Percentiles rank a stretch among this genome's conserved stretches.
Evolutionary conservation across 2,329 filamentous ascomycete species (phyloP).

Genomic region (Cordyceps militaris): DNA sequence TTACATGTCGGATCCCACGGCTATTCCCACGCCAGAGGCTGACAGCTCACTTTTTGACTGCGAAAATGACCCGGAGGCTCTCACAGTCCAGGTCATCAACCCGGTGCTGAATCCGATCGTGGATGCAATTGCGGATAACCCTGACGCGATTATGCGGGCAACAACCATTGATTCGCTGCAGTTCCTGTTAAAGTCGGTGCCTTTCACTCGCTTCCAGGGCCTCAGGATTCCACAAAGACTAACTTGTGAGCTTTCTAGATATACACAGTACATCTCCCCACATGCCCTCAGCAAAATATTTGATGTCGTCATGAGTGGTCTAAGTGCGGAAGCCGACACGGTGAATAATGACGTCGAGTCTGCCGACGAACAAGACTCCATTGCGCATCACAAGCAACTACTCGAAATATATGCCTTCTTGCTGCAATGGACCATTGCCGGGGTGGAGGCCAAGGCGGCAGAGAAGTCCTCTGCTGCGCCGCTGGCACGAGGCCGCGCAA

Average conservation of each 20-base stretch:
- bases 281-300: constrained; percentile 87
- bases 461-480: constrained; percentile 72
- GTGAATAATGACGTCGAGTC: constrained; percentile 81
- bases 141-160: constrained; percentile 75
- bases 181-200: constrained; percentile 86
- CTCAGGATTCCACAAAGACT: constrained; percentile 13
- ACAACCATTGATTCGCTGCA: constrained; percentile 86
- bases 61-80: constrained; percentile 81
- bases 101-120: constrained; percentile 84
- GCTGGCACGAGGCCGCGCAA: constrained; percentile 64
- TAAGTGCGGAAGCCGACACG: constrained; percentile 78
- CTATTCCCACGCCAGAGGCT: constrained; percentile 79
- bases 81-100: constrained; percentile 74
- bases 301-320: constrained; percentile 78
- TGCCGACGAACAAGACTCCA: constrained; percentile 76
- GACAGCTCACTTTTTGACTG: constrained; percentile 78
- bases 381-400: constrained; percentile 81
- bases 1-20: constrained; percentile 87
- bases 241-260: constrained; percentile 48
- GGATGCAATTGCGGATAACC: constrained; percentile 84
- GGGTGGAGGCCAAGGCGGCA: constrained; percentile 87
- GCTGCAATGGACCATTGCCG: constrained; percentile 88
- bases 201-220: fast-evolving
- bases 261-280: constrained; percentile 68
- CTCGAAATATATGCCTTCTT: constrained; percentile 93